phyloP scores from a whole-genome alignment of 2,329 filamentous ascomycete species.

The Ceratocystis ficicola region DNA sequence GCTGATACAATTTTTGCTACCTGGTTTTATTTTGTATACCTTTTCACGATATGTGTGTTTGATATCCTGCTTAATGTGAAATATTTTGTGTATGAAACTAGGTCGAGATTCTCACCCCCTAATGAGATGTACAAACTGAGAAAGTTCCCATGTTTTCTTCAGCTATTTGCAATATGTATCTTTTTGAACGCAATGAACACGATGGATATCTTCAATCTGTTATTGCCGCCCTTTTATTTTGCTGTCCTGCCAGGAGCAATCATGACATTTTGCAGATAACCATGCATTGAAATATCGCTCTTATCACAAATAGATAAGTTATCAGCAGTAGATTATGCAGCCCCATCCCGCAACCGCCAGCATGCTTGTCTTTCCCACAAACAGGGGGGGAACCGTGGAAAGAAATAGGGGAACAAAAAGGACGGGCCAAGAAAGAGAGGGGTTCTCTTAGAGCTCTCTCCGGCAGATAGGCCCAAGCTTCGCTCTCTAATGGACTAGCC shows the following conservation, averaged over 20 bases:
- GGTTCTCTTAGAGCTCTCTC: background rate
- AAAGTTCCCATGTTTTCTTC: too few relatives aligned
- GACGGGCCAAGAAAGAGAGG: background rate
- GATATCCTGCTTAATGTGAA: background rate
- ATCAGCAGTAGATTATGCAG: conserved; percentile 11
- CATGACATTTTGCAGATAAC: background rate
- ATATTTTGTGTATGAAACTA: background rate
- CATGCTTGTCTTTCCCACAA: background rate
- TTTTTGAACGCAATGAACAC: too few relatives aligned
- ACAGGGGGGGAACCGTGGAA: background rate
- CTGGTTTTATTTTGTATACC: background rate
- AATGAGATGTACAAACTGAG: too few relatives aligned
- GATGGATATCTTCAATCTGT: too few relatives aligned
- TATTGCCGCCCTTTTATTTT: background rate
- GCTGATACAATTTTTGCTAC: background rate
- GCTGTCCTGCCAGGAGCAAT: background rate
- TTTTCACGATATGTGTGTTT: conserved; percentile 5
- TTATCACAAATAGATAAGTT: conserved; percentile 1
- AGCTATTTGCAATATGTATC: too few relatives aligned
- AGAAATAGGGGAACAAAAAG: background rate
- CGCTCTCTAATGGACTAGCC: background rate
- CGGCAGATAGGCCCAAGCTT: conserved; percentile 1
- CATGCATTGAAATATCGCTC: background rate
- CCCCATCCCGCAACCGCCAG: background rate
- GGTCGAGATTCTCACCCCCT: too few relatives aligned